Evolutionary conservation across 2,329 filamentous ascomycete species (phyloP).

Genomic region (Hyphodiscus sp.): DNA sequence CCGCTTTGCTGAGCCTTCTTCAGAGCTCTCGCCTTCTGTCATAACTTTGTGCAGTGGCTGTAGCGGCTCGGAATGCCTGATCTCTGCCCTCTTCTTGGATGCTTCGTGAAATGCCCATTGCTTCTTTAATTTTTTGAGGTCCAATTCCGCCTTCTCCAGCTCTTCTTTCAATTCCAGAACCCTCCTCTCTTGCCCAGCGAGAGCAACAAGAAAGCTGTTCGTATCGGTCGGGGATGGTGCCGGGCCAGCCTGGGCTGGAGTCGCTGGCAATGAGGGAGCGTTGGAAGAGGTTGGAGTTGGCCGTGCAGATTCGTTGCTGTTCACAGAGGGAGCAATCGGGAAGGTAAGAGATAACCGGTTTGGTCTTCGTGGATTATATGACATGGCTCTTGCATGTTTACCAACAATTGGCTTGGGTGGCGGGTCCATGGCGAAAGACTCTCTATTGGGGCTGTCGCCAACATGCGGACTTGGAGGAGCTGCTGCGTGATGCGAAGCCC

Average conservation of each 20-base stretch:
- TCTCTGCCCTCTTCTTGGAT: slow-evolving; percentile 65
- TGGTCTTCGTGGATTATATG: slow-evolving; percentile 23
- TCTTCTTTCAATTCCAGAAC: slow-evolving; percentile 91
- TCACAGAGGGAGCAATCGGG: slow-evolving; percentile 24
- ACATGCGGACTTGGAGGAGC: slow-evolving; percentile 23
- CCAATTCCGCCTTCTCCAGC: slow-evolving; percentile 71
- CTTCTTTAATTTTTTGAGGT: slow-evolving; percentile 71
- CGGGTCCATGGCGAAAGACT: slow-evolving; percentile 20
- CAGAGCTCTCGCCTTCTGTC: slow-evolving; percentile 15
- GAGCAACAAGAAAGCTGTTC: slow-evolving; percentile 66
- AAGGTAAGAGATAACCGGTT: slow-evolving; percentile 30
- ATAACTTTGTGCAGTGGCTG: slow-evolving; percentile 40
- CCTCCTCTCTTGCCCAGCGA: slow-evolving; percentile 84
- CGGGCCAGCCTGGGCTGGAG: slow-evolving; percentile 18
- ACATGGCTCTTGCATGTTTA: slow-evolving; percentile 22
- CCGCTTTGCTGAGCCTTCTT: slow-evolving; percentile 20
- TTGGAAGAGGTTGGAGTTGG: slow-evolving; percentile 27
- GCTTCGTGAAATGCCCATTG: slow-evolving; percentile 77
- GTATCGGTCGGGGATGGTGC: slow-evolving; percentile 25
- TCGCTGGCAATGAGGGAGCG: slow-evolving; percentile 22
- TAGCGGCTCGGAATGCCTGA: slow-evolving; percentile 52
- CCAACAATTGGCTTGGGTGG: slow-evolving; percentile 16
- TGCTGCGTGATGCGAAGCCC: slow-evolving; percentile 16
- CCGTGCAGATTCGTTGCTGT: slow-evolving; percentile 20
- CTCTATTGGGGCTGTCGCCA: slow-evolving; percentile 22